Conservation (phyloP, 2,329 filamentous ascomycete species). For the Drechslerella dactyloides region DNA sequence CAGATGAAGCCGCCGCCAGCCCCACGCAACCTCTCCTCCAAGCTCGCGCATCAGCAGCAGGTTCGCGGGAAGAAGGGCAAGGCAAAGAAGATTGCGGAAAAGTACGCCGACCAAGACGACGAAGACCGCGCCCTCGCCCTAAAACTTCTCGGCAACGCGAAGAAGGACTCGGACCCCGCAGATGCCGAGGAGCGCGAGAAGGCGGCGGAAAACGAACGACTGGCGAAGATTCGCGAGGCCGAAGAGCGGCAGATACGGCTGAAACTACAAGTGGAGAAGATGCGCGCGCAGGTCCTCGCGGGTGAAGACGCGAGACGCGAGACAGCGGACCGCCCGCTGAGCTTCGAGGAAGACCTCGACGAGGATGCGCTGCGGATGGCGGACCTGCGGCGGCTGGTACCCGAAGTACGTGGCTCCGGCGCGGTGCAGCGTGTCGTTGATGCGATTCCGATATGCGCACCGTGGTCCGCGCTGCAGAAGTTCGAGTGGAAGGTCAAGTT, state of each 20-base stretch:
- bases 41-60: constrained; percentile 54
- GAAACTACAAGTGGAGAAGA: constrained; percentile 68
- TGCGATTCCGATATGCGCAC: constrained; percentile 69
- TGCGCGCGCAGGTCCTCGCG: constrained; percentile 61
- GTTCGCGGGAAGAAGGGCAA: constrained; percentile 79
- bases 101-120: constrained; percentile 93
- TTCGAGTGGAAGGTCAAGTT: constrained; percentile 96
- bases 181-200: constrained; percentile 63
- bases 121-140: constrained; percentile 87
- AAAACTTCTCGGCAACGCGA: constrained; percentile 77
- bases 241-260: constrained; percentile 76
- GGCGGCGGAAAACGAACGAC: constrained; percentile 67
- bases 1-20: constrained; percentile 53
- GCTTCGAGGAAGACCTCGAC: constrained; percentile 67
- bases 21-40: constrained; percentile 47
- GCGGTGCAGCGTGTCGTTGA: constrained; percentile 61
- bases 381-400: constrained; percentile 74
- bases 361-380: constrained; percentile 64
- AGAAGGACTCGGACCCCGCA: constrained; percentile 58
- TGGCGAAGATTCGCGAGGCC: constrained; percentile 73
- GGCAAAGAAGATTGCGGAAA: constrained; percentile 82
- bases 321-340: constrained; percentile 67
- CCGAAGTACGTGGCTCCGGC: constrained; percentile 19
- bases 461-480: constrained; percentile 68
- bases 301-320: constrained; percentile 70